Conservation (phyloP, 1,284 basidiomycete species). For the Puccinia novopanici region DNA sequence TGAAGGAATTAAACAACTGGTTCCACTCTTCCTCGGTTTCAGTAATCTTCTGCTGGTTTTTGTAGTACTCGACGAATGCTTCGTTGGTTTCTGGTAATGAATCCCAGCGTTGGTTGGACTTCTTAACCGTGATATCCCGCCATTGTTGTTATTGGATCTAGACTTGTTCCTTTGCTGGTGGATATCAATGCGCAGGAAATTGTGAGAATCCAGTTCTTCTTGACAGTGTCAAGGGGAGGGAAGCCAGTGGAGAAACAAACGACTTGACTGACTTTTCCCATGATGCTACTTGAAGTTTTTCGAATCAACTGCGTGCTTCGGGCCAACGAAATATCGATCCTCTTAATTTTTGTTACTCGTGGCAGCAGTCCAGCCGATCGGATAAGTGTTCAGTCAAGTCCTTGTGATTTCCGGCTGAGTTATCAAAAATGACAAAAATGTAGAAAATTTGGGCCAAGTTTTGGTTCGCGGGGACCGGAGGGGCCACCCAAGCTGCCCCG, state of each 20-base stretch:
- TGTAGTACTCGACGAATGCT: slow-evolving; percentile 48
- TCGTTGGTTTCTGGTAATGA: slow-evolving; percentile 32
- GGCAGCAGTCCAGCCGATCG: not conserved
- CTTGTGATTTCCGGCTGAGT: not conserved
- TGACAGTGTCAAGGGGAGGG: not conserved
- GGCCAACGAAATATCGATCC: not conserved
- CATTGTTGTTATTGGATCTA: slow-evolving; percentile 13
- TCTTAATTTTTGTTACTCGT: not conserved
- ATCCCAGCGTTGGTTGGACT: slow-evolving; percentile 47
- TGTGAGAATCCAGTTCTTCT: not conserved
- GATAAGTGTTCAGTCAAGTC: not conserved
- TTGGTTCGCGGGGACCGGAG: no score
- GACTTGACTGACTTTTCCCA: slow-evolving; percentile 7
- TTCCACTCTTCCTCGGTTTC: slow-evolving; percentile 45
- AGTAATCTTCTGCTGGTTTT: slow-evolving; percentile 42
- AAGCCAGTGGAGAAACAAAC: not conserved
- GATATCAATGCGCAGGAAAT: not conserved
- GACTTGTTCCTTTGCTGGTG: not conserved
- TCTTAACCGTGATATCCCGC: slow-evolving; percentile 40
- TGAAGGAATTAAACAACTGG: slow-evolving; percentile 38
- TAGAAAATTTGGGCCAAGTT: not conserved
- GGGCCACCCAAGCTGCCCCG: no score
- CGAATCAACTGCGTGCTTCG: not conserved
- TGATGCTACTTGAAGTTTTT: not conserved
- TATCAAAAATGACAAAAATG: not conserved